Conservation (phyloP, 176 grass and related monocot genomes). For the Alloteropsis semialata region DNA sequence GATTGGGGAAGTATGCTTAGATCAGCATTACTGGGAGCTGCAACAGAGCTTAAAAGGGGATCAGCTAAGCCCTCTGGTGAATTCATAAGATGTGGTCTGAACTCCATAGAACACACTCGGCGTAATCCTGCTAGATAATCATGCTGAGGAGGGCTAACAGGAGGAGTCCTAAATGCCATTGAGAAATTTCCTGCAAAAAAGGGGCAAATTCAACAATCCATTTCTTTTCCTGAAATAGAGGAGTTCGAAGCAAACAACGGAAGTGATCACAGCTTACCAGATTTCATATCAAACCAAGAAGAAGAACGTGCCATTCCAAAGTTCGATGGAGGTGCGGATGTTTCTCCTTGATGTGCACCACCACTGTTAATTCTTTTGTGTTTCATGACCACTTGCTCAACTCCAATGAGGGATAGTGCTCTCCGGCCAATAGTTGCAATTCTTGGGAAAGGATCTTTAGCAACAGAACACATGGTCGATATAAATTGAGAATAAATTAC, state of each 20-base stretch:
- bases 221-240: background rate
- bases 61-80: constrained; percentile 89
- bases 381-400: constrained; percentile 84
- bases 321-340: constrained; percentile 59
- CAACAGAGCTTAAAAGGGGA: constrained; percentile 59
- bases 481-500: constrained; percentile 80
- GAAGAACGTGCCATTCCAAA: constrained; percentile 87
- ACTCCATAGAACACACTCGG: constrained; percentile 93
- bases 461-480: constrained; percentile 69
- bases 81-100: constrained; percentile 69
- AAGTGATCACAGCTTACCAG: constrained; percentile 46
- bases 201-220: background rate
- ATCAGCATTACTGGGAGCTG: no score
- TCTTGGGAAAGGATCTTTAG: constrained; percentile 88
- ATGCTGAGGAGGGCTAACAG: constrained; percentile 92
- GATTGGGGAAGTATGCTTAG: constrained; percentile 60
- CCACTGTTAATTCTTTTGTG: constrained; percentile 66
- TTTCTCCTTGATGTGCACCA: constrained; percentile 54
- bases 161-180: constrained; percentile 86
- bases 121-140: constrained; percentile 81
- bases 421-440: constrained; percentile 64
- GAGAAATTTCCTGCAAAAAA: no score
- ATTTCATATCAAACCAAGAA: constrained; percentile 99
- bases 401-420: constrained; percentile 74
- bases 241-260: constrained; percentile 17